Evolutionary conservation across 225 moss, liverwort and hornwort species (phyloP), one percentile per base, ranked within the genome.

Genomic region (Straminergon stramineum): DNA sequence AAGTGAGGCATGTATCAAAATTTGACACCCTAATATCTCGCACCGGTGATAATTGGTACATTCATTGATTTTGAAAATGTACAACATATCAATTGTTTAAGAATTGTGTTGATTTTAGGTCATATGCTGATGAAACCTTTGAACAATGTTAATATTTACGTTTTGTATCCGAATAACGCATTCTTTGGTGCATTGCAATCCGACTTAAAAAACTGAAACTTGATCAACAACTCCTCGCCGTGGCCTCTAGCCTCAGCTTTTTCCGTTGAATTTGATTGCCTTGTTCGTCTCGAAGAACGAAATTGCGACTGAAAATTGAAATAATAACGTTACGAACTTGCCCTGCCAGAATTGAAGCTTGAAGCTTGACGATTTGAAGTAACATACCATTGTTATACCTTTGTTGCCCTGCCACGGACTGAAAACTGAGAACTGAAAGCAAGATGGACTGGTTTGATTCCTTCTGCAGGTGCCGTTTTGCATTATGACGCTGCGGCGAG

Each of bases 401-500:
- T 31, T 10, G 61, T 45, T 63, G 21, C 32, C 63, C 45, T 63
- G 62, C 63, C 63, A 23, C 48, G 48, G 48, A 15, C 23, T 62
- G 62, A 15, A 37, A n/a, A 67, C 55, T 66, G 53, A 67, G 51
- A 62, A 62, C 51, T 77, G 64, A 64, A 64, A 39, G 17, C 61
- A 31, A 53, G 10, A 28, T 27, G 10, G 61, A 64, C 20, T 86
- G 28, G 65, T 15, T 52, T 4, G 32, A 7, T 61, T 52, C 20
- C 8, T 17, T 68, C 32, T 55, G 43, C 88, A 88, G 88, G 93
- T 96, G 43, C 96, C 99, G 10, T 99, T 99, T 62, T 99, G 99
- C 88, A 93, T 97, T 5, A 86, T 99, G 85, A 97, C 95, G 37
- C 30, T 56, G 57, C 95, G 97, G 45, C 89, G 9, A 56, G 93